Base-by-base conservation (phyloP, 2,329 filamentous ascomycete genomes). In the Colletotrichum nymphaeae region DNA sequence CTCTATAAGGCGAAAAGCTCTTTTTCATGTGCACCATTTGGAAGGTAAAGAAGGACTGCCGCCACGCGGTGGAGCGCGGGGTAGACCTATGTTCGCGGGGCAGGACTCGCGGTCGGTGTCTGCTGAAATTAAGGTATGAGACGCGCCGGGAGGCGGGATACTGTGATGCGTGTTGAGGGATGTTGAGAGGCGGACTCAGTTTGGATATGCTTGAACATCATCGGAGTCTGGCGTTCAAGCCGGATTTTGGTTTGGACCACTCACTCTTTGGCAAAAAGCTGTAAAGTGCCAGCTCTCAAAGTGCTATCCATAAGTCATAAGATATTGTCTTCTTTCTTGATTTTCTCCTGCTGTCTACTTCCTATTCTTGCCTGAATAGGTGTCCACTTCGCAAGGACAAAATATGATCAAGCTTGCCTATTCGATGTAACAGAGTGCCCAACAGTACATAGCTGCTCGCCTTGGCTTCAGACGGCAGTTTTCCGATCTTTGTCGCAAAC, bases 21-120 rank as follows among this genome's bases (percentile, higher is more conserved):
- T 5, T 2, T 58, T 5, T 67, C 58, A 76, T 49, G 73, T 66
- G 22, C 62, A 73, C 24, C 22, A 57, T 8, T 65, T 76, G 63
- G 63, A 67, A 30, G 14, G 52, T 42, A 28, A 67, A 57, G 5
- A 60, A 42, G 26, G 64, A 72, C 24, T 72, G 65, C 19, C 32
- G 65, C 14, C 65, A 72, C 52, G 63, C 57, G 12, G 37, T 67
- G 11, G 57, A 46, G 12, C 22, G 58, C 24, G 57, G 57, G 58
- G 26, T 30, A 6, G 69, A 69, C 22, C n/a, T 37, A 12, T 72
- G 69, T 37, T n/a, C 30, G 32, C 28, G 59, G 22, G 69, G 65
- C 19, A 59, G 37, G 32, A 28, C 30, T 16, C 49, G 37, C 26
- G 46, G 66, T 8, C 37, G 65, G 58, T 58, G 5, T 69, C 58